phyloP scores from a whole-genome alignment of 1,284 basidiomycete genomes.

The Trametes versicolor region DNA sequence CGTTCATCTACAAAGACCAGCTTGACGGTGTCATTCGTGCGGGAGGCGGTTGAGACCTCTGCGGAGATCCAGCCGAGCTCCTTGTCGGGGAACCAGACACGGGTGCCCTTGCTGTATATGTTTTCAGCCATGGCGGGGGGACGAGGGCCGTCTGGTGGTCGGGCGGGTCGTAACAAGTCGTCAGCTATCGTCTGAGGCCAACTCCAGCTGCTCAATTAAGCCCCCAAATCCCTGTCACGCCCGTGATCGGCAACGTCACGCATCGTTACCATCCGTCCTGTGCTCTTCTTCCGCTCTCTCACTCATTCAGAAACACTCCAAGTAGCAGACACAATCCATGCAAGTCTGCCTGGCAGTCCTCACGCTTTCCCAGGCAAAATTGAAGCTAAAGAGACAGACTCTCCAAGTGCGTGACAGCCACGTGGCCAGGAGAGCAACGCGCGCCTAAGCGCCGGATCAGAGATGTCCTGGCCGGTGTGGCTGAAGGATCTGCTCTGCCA shows the following conservation, averaged over 20 bases:
- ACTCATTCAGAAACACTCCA: not conserved
- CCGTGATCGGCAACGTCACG: constrained; percentile 12
- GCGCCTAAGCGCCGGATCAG: constrained; percentile 23
- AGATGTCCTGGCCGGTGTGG: constrained; percentile 12
- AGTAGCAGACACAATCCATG: not conserved
- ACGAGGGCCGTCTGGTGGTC: constrained; percentile 23
- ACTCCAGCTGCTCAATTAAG: constrained; percentile 7
- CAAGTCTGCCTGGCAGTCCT: too few species aligned
- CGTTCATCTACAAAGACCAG: constrained; percentile 87
- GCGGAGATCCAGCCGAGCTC: constrained; percentile 93
- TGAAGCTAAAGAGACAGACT: not conserved
- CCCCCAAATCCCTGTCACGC: constrained; percentile 20
- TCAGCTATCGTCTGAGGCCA: constrained; percentile 20
- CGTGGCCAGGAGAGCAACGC: constrained; percentile 23
- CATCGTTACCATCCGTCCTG: not conserved
- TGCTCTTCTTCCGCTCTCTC: not conserved
- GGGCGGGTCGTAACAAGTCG: constrained; percentile 36
- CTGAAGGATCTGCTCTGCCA: constrained; percentile 8
- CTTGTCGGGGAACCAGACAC: constrained; percentile 93
- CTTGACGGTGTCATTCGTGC: constrained; percentile 76
- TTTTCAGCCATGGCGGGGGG: constrained; percentile 76
- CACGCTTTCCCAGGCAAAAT: not conserved
- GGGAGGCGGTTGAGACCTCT: constrained; percentile 76
- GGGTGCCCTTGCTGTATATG: constrained; percentile 86
- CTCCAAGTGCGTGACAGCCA: constrained; percentile 26